Percentiles rank a stretch among this genome's conserved stretches.
phyloP scores from a whole-genome alignment of 106 monocot genomes.

The Phalaenopsis aphrodite region DNA sequence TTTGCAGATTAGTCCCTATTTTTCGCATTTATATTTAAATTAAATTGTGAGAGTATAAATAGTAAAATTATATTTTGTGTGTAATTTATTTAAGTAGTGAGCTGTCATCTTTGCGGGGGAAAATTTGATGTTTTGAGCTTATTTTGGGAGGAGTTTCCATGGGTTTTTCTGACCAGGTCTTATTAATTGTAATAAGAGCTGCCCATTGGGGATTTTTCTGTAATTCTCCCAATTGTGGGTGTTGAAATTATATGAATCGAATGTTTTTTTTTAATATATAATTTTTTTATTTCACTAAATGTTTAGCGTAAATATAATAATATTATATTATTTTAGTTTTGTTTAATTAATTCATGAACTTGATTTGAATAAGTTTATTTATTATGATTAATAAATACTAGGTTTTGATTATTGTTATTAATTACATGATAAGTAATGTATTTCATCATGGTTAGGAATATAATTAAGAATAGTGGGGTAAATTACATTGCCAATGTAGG shows the following conservation, averaged over 20 bases:
- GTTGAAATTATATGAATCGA: background rate
- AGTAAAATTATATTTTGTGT: background rate
- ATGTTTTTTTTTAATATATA: too few species aligned
- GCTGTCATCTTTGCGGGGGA: background rate
- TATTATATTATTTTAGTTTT: too few species aligned
- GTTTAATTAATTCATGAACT: too few species aligned
- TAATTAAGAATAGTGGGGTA: too few species aligned
- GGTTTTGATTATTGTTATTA: too few species aligned
- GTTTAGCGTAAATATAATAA: too few species aligned
- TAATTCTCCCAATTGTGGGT: background rate
- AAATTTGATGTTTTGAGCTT: background rate
- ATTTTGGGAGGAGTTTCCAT: background rate
- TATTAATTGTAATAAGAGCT: background rate
- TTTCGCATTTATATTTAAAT: background rate
- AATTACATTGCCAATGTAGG: too few species aligned
- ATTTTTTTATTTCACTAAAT: too few species aligned
- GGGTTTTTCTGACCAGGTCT: background rate
- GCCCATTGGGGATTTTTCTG: conserved; percentile 3
- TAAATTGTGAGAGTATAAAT: background rate
- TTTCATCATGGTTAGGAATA: too few species aligned
- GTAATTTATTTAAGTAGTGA: background rate
- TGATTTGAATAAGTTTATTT: too few species aligned
- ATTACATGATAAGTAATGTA: too few species aligned
- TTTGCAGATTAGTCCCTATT: conserved; percentile 6
- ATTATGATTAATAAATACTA: too few species aligned